Evolutionary conservation across 2,329 filamentous ascomycete species (phyloP).

Genomic region (Stagonosporopsis tanaceti): DNA sequence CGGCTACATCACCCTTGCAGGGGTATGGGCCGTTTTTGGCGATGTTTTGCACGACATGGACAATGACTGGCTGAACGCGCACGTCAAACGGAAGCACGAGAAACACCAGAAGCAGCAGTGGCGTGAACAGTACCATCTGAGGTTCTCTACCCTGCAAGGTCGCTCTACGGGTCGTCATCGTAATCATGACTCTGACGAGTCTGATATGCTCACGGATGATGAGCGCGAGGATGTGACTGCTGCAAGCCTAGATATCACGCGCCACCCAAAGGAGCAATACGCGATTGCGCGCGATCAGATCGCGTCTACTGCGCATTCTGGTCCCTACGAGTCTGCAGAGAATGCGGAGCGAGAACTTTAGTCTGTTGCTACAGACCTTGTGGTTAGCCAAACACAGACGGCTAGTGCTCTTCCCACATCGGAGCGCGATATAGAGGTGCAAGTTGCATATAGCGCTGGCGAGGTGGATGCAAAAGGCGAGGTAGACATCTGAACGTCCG

Average conservation of each 20-base stretch:
- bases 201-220: not conserved
- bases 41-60: constrained; percentile 38
- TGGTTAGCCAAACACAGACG: constrained; percentile 1
- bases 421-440: constrained; percentile 22
- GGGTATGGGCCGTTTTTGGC: constrained; percentile 46
- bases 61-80: constrained; percentile 42
- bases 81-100: constrained; percentile 37
- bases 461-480: constrained; percentile 36
- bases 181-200: constrained; percentile 2
- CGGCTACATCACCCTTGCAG: constrained; percentile 32
- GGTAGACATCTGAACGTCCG: constrained; percentile 17
- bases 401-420: not conserved
- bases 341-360: not conserved
- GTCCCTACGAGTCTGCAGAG: not conserved
- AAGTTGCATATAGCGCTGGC: constrained; percentile 22
- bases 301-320: not conserved
- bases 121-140: constrained; percentile 34
- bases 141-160: constrained; percentile 24
- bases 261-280: constrained; percentile 34
- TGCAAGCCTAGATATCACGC: constrained; percentile 23
- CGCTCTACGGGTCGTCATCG: not conserved
- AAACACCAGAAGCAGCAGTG: constrained; percentile 32
- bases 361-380: not conserved
- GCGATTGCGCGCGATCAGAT: constrained; percentile 19
- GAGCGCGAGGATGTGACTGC: not conserved